Conservation (phyloP, 2,329 filamentous ascomycete species). For the Xylaria hypoxylon region DNA sequence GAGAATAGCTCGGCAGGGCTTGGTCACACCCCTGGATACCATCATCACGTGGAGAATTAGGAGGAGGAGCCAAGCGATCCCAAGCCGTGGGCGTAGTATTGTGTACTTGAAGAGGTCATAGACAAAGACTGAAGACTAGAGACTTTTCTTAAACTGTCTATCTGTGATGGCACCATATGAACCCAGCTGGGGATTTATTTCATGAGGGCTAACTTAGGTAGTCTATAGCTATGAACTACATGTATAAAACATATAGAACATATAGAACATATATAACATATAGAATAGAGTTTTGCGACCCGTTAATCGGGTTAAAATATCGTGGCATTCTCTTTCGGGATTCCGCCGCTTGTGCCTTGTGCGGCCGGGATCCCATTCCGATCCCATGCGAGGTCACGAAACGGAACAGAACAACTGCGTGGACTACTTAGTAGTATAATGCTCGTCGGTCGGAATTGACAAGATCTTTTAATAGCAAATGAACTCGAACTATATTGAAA, state of each 20-base stretch:
- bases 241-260: no score
- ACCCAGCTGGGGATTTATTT: neutral
- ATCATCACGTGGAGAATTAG: slow-evolving; percentile 11
- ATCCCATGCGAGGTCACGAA: slow-evolving; percentile 4
- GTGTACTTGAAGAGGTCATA: neutral
- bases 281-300: neutral
- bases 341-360: slow-evolving; percentile 5
- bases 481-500: neutral
- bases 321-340: slow-evolving; percentile 9
- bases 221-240: no score
- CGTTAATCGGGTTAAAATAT: neutral
- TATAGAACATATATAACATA: no score
- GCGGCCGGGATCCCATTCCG: slow-evolving; percentile 18
- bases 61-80: slow-evolving; percentile 23
- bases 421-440: neutral
- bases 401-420: neutral
- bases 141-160: slow-evolving; percentile 1
- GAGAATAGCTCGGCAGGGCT: slow-evolving; percentile 1
- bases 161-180: neutral
- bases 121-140: neutral
- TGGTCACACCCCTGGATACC: slow-evolving; percentile 1
- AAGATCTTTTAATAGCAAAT: slow-evolving; percentile 20
- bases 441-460: slow-evolving; percentile 4
- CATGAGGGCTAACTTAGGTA: neutral
- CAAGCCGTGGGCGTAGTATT: slow-evolving; percentile 1